These are phyloP conservation scores for Zarea fungicola DNA, from an alignment of 2,329 filamentous ascomycete genomes.

Conservation along the genomic window DNA sequence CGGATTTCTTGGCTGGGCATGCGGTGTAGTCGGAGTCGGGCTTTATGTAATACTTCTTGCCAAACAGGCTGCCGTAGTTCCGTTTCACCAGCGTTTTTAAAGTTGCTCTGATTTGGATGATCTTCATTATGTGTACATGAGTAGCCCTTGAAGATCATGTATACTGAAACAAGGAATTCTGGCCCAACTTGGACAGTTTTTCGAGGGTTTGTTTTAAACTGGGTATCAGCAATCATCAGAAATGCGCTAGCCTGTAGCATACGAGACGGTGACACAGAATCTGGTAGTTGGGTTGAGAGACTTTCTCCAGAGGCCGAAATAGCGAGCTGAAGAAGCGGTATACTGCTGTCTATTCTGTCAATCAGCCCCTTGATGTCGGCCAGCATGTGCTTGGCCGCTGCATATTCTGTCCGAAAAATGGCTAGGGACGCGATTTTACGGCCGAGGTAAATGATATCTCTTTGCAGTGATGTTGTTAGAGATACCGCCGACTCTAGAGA, in stretches of 20 bases:
- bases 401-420: constrained; percentile 48
- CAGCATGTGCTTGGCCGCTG: constrained; percentile 37
- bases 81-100: not conserved
- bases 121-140: constrained; percentile 29
- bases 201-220: constrained; percentile 63
- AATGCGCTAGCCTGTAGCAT: constrained; percentile 90
- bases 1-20: constrained; percentile 41
- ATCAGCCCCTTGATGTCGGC: constrained; percentile 71
- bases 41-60: constrained; percentile 97
- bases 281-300: constrained; percentile 71
- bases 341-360: constrained; percentile 77
- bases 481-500: constrained; percentile 77
- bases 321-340: constrained; percentile 86
- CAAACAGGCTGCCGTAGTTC: constrained; percentile 65
- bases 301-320: constrained; percentile 91
- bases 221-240: constrained; percentile 77
- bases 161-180: constrained; percentile 78
- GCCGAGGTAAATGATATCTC: constrained; percentile 77
- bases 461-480: constrained; percentile 75
- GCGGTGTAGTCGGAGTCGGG: constrained; percentile 72
- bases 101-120: not conserved
- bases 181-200: constrained; percentile 77
- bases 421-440: constrained; percentile 68
- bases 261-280: constrained; percentile 82
- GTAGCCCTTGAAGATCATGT: constrained; percentile 91